Evolutionary conservation across 371 early-diverging fungal genomes (phyloP).

Genomic region (Mortierella sp.): DNA sequence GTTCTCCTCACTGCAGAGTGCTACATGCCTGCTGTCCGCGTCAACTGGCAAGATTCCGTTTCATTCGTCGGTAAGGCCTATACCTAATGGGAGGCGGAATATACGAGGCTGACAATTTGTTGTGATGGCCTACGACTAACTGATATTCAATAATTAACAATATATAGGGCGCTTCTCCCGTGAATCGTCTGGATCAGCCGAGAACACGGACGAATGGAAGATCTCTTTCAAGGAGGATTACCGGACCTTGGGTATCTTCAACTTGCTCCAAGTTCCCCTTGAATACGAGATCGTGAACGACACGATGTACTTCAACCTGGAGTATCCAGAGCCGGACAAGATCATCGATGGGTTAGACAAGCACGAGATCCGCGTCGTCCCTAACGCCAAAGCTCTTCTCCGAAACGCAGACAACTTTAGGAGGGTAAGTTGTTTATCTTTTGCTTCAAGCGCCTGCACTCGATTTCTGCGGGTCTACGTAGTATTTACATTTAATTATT

Average conservation of each 20-base stretch:
- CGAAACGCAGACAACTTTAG: slow-evolving; percentile 67
- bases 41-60: slow-evolving; percentile 52
- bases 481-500: not conserved
- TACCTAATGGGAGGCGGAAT: too few relatives aligned
- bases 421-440: slow-evolving; percentile 56
- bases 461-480: not conserved
- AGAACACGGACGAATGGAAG: slow-evolving; percentile 51
- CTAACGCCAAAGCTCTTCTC: slow-evolving; percentile 64
- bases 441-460: not conserved
- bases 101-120: too few relatives aligned
- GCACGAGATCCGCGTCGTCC: slow-evolving; percentile 61
- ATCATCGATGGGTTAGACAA: slow-evolving; percentile 38
- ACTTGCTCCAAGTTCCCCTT: slow-evolving; percentile 63
- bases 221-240: slow-evolving; percentile 49
- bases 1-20: slow-evolving; percentile 72
- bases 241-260: slow-evolving; percentile 60
- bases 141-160: not conserved
- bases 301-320: slow-evolving; percentile 71
- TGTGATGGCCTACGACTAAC: not conserved
- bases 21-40: slow-evolving; percentile 63
- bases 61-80: slow-evolving; percentile 58
- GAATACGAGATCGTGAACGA: slow-evolving; percentile 76
- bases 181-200: slow-evolving; percentile 15
- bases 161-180: slow-evolving; percentile 37
- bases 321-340: slow-evolving; percentile 59